phyloP scores from a whole-genome alignment of 1,139 yeast species.

The Saccharomyces hybrid region DNA sequence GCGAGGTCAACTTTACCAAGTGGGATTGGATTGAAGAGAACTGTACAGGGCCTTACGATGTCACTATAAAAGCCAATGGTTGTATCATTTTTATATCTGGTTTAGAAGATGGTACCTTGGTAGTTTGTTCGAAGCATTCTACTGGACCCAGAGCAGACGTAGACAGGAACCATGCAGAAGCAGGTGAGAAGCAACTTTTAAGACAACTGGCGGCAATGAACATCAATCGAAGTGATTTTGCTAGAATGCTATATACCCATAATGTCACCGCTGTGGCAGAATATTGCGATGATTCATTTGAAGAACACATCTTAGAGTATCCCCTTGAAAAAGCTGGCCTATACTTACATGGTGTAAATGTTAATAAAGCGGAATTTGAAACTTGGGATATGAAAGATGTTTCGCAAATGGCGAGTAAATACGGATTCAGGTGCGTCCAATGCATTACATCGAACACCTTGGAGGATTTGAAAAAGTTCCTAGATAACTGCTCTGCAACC shows the following conservation, averaged over 20 bases:
- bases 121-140: constrained; percentile 85
- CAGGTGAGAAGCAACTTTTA: constrained; percentile 55
- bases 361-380: constrained; percentile 52
- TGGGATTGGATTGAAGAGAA: constrained; percentile 38
- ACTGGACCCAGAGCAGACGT: constrained; percentile 59
- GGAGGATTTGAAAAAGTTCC: constrained; percentile 40
- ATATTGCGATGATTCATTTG: constrained; percentile 85
- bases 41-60: constrained; percentile 70
- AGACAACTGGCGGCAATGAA: constrained; percentile 42
- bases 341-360: constrained; percentile 81
- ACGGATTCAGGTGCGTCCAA: constrained; percentile 61
- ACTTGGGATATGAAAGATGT: constrained; percentile 62
- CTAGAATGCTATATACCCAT: constrained; percentile 40
- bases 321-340: constrained; percentile 59
- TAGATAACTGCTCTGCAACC: constrained; percentile 50
- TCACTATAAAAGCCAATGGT: constrained; percentile 87
- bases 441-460: constrained; percentile 37
- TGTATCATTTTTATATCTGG: constrained; percentile 84
- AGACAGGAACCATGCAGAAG: constrained; percentile 62
- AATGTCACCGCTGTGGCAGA: constrained; percentile 86
- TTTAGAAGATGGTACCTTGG: constrained; percentile 57
- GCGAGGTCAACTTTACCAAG: constrained; percentile 51
- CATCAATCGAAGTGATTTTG: constrained; percentile 44
- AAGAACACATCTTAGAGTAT: constrained; percentile 87
- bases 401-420: constrained; percentile 48